phyloP scores from a whole-genome alignment of 352 stramenopile species.

The Phytophthora kernoviae region DNA sequence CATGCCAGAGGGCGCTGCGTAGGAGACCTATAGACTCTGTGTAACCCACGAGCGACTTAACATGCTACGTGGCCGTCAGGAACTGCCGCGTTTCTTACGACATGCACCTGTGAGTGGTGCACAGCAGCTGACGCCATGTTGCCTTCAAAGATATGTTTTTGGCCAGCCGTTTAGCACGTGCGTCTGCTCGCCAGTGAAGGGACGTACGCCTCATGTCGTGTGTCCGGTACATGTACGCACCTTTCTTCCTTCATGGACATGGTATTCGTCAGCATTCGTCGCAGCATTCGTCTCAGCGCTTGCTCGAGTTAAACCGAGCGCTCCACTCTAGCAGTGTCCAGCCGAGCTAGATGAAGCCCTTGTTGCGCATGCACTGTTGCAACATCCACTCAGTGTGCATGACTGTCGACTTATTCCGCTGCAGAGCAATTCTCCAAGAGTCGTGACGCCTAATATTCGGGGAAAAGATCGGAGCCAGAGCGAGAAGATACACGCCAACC shows the following conservation, averaged over 20 bases:
- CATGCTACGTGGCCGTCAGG: neutral
- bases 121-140: too few species aligned
- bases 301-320: slow-evolving; percentile 7
- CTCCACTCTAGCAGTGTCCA: neutral
- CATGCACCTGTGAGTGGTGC: neutral
- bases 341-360: too few species aligned
- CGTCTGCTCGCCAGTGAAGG: slow-evolving; percentile 5
- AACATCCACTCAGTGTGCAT: too few species aligned
- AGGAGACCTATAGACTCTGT: neutral
- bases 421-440: too few species aligned
- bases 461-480: too few species aligned
- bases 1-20: too few species aligned
- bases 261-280: too few species aligned
- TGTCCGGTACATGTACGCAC: slow-evolving; percentile 2
- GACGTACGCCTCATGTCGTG: neutral
- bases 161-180: slow-evolving; percentile 10
- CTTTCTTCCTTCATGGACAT: slow-evolving; percentile 12
- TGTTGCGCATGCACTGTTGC: too few species aligned
- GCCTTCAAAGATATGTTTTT: too few species aligned
- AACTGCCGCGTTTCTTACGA: neutral
- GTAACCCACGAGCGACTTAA: neutral
- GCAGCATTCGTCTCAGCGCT: slow-evolving; percentile 5
- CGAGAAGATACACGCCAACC: too few species aligned
- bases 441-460: too few species aligned
- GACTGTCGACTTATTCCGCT: too few species aligned